Conservation (phyloP, 2,329 filamentous ascomycete genomes). For the Triangularia setosa region DNA sequence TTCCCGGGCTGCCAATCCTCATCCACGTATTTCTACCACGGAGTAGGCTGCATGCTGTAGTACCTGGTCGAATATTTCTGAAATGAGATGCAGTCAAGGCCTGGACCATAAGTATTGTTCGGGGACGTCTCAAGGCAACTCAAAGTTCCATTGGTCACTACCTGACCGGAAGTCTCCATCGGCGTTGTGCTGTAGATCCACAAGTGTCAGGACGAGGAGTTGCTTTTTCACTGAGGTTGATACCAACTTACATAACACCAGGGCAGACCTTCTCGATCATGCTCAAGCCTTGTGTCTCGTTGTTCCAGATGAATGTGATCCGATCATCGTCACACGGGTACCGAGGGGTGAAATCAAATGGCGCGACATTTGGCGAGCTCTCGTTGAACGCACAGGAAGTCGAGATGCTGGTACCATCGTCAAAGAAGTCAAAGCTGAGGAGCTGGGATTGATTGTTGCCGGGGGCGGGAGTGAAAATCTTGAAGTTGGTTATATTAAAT, state of each 20-base stretch:
- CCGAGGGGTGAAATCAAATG: slow-evolving; percentile 32
- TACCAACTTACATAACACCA: slow-evolving; percentile 18
- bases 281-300: slow-evolving; percentile 32
- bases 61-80: slow-evolving; percentile 16
- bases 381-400: slow-evolving; percentile 43
- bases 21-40: slow-evolving; percentile 4
- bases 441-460: slow-evolving; percentile 31
- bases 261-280: slow-evolving; percentile 45
- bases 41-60: slow-evolving; percentile 23
- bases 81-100: slow-evolving; percentile 14
- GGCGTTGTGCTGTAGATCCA: background rate
- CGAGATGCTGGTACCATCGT: slow-evolving; percentile 37
- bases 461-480: slow-evolving; percentile 27
- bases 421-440: slow-evolving; percentile 40
- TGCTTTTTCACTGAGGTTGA: background rate
- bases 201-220: background rate
- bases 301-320: slow-evolving; percentile 43
- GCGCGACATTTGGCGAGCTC: slow-evolving; percentile 36
- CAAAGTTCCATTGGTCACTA: slow-evolving; percentile 14
- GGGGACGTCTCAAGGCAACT: slow-evolving; percentile 13
- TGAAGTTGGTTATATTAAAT: slow-evolving; percentile 39
- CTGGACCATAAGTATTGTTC: slow-evolving; percentile 16
- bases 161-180: slow-evolving; percentile 21
- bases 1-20: background rate
- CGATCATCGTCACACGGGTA: slow-evolving; percentile 41